phyloP scores from a whole-genome alignment of 345 rosid genomes.

The Salix udensis region DNA sequence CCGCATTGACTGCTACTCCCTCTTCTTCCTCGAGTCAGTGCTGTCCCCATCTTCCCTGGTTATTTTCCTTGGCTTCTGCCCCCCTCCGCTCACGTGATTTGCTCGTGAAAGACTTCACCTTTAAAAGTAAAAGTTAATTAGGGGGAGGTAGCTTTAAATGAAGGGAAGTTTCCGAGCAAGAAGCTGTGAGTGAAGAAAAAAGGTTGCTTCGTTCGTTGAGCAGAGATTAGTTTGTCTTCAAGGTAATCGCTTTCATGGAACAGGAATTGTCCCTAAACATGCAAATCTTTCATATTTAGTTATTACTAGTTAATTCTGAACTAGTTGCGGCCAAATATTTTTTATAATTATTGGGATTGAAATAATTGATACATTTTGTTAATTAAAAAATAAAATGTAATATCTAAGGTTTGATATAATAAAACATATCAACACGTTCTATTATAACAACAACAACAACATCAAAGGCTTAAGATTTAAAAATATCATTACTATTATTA shows the following conservation, averaged over 20 bases:
- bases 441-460: too few species aligned
- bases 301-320: too few species aligned
- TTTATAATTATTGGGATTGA: too few species aligned
- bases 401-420: too few species aligned
- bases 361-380: too few species aligned
- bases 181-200: neutral
- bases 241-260: neutral
- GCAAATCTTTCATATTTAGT: neutral
- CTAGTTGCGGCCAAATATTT: too few species aligned
- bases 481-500: too few species aligned
- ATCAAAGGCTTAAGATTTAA: too few species aligned
- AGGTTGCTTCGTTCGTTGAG: neutral
- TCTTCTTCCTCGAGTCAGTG: neutral
- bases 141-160: neutral
- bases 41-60: neutral
- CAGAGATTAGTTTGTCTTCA: neutral
- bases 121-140: neutral
- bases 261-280: neutral
- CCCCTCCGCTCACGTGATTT: neutral
- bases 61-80: neutral
- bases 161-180: neutral
- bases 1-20: slow-evolving; percentile 37
- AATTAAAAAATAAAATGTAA: too few species aligned
- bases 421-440: too few species aligned
- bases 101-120: neutral